Evolutionary conservation across 179 eudicot species (phyloP), one percentile per base, ranked within the genome.

Genomic region (Actinidia arguta): DNA sequence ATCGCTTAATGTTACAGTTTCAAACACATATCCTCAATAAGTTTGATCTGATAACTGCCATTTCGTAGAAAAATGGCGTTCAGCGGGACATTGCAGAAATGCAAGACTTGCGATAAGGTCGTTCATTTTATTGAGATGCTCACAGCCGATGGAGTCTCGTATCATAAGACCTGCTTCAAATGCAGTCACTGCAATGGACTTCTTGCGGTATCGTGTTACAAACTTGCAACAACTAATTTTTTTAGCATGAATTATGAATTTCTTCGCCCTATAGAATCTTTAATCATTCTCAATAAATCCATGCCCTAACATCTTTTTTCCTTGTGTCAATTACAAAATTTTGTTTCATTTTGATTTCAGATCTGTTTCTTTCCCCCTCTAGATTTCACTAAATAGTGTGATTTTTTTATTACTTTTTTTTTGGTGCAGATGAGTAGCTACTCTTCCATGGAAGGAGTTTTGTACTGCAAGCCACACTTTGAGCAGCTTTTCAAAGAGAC

Each of bases 401-500:
- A n/a, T n/a, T n/a, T n/a, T n/a, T n/a, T n/a, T n/a, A n/a, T n/a
- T n/a, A 22, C 46, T 17, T 8, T 36, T 5, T 39, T 14, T 25
- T 36, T 25, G 8, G 67, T 80, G 47, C 81, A 95, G 96, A 85
- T 92, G 81, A 90, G 98, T 39, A 91, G 83, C 70, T 95, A 87
- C 84, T 85, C 87, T 4, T 78, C 89, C 22, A 71, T 89, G 82
- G 93, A 95, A 77, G 99, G 94, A 75, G 75, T 78, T 39, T 55
- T 95, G 73, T 94, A 79, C 81, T 95, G 99, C 90, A 92, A 90
- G 86, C 93, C 98, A 58, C 99, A 95, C 78, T 93, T 89, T 86
- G 98, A 94, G 83, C 99, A 95, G 75, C 89, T 86, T 24, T 84
- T 87, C n/a, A 95, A 82, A 85, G 96, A 93, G 80, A 82, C 73